Percentiles rank a stretch among this genome's conserved stretches.
Evolutionary conservation across 2,329 filamentous ascomycete genomes (phyloP).

Genomic region (Aspergillus sp.): DNA sequence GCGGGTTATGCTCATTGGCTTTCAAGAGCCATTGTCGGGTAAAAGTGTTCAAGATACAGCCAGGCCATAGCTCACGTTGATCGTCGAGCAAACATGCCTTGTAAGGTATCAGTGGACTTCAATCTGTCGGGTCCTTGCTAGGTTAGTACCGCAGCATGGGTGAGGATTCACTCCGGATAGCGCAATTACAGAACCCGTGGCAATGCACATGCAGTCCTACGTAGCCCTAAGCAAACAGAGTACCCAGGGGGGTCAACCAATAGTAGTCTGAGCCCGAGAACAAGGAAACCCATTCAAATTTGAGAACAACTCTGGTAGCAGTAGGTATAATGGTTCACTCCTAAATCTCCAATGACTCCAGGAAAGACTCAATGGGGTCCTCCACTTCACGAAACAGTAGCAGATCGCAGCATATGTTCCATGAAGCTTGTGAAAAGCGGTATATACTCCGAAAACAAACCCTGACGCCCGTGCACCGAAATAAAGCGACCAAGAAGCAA

Average conservation of each 20-base stretch:
- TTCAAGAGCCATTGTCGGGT: background rate
- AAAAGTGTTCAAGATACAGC: background rate
- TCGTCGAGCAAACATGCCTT: background rate
- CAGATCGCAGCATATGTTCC: background rate
- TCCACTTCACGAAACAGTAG: background rate
- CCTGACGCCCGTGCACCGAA: constrained; percentile 1
- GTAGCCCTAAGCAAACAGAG: too few species aligned
- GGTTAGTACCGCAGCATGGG: too few species aligned
- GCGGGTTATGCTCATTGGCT: too few species aligned
- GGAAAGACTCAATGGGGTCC: background rate
- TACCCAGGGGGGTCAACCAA: background rate
- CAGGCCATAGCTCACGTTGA: background rate
- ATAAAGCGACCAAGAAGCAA: constrained; percentile 4
- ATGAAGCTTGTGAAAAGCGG: background rate
- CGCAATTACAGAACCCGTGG: too few species aligned
- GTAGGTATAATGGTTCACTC: background rate
- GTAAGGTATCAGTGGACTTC: background rate
- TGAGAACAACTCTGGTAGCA: background rate
- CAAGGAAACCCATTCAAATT: background rate
- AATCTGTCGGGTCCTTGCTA: background rate
- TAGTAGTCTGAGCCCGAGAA: background rate
- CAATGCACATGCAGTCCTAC: too few species aligned
- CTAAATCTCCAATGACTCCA: constrained; percentile 7
- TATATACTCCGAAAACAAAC: background rate
- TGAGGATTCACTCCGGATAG: too few species aligned